Percentiles rank a stretch among this genome's conserved stretches.
Evolutionary conservation across 768 basidiomycete species (phyloP).

Genomic region (Kwoniella sp.): DNA sequence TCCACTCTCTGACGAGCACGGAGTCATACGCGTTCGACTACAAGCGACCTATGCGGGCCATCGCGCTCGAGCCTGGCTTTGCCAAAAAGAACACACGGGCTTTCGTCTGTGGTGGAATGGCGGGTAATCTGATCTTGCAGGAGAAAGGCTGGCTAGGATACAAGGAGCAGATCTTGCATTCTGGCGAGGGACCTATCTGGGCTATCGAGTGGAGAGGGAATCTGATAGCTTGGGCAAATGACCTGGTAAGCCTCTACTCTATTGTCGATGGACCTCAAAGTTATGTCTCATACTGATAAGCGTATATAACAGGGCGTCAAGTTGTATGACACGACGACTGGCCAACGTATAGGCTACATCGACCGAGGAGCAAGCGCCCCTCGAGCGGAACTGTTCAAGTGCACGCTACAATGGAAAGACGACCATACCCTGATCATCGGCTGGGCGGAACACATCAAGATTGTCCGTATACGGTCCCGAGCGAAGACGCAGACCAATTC

Average conservation of each 20-base stretch:
- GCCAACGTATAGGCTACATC: slow-evolving; percentile 79
- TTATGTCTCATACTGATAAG: slow-evolving; percentile 1
- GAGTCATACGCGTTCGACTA: slow-evolving; percentile 86
- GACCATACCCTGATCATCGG: slow-evolving; percentile 84
- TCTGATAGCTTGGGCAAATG: slow-evolving; percentile 95
- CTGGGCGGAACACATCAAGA: slow-evolving; percentile 92
- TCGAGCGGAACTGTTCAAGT: slow-evolving; percentile 92
- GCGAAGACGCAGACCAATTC: slow-evolving; percentile 60
- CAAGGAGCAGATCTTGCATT: slow-evolving; percentile 79
- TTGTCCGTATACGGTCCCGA: slow-evolving; percentile 63
- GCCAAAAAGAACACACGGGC: slow-evolving; percentile 73
- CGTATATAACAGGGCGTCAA: slow-evolving; percentile 72
- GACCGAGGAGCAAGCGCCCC: slow-evolving; percentile 81
- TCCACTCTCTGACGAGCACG: slow-evolving; percentile 75
- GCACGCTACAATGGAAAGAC: slow-evolving; percentile 88
- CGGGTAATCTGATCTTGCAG: slow-evolving; percentile 78
- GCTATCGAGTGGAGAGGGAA: slow-evolving; percentile 80
- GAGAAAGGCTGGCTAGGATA: slow-evolving; percentile 98
- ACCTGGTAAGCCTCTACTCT: slow-evolving; percentile 64
- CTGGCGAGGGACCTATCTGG: slow-evolving; percentile 94
- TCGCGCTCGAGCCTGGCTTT: slow-evolving; percentile 89
- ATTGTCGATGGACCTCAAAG: too few species aligned
- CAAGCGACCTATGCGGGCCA: slow-evolving; percentile 85
- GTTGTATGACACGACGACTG: slow-evolving; percentile 80
- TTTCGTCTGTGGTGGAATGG: slow-evolving; percentile 89